Evolutionary conservation across 306 rosid genomes (phyloP), one percentile per base, ranked within the genome.

Genomic region (Lagenaria siceraria): DNA sequence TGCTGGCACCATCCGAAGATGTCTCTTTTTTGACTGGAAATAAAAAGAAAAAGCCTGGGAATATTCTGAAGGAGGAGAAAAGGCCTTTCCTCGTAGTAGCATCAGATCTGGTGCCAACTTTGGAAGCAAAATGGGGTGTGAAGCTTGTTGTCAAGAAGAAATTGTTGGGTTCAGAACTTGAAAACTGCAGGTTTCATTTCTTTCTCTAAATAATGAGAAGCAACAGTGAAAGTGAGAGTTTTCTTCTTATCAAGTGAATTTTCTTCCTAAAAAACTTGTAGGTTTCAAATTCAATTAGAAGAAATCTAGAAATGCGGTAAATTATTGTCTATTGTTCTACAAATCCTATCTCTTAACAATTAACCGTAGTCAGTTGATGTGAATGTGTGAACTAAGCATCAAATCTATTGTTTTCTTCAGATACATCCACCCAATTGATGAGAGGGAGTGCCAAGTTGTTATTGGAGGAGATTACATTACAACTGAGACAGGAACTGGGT

Each of bases 391-490:
- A 78, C 80, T 70, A 81, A 79, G 77, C 40, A 71, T 71, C 40
- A 25, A 46, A 48, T 18, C 77, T 3, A 24, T 72, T 48, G 38
- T 49, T 49, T 27, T 49, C 86, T 73, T 78, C 90, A 95, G 99
- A 83, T 95, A 95, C 79, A 79, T 81, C 78, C 98, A 92, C 86
- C 97, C 99, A 58, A 46, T 95, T 71, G 87, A 86, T 80, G 72
- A 82, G 56, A 90, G 84, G 85, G 92, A 92, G 82, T 90, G 97
- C 63, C 96, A 90, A 0, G 90, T 95, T 51, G 96, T 95, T 58
- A 56, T 89, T 68, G 99, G 97, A 79, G 99, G 99, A 81, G 99
- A 95, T 72, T 95, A 95, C 84, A 95, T 95, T 83, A 90, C 97
- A 27, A 95, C 91, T 51, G 98, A 90, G 78, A 84, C 99, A 42